Evolutionary conservation across 2,329 filamentous ascomycete genomes (phyloP), one percentile per base, ranked within the genome.

Genomic region (Botryotinia globosa): DNA sequence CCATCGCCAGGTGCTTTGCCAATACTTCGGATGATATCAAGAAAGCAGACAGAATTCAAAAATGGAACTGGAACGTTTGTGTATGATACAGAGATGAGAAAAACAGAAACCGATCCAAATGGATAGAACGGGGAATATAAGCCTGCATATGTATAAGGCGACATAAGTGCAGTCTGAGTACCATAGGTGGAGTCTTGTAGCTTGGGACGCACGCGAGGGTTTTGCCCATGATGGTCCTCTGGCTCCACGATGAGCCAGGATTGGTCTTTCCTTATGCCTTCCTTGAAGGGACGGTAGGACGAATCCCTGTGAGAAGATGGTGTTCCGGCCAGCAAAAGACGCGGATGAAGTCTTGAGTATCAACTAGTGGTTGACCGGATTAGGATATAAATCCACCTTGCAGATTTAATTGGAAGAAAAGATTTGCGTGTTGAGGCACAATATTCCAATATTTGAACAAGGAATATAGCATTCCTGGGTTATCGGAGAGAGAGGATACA

Each of bases 1-100:
- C 69, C 75, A 77, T 77, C 74, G 59, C 32, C 64, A 70, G 64
- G 32, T 70, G 63, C n/a, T 67, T 48, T 72, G 34, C 62, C 73
- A 42, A 58, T 71, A 59, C 61, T 63, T 69, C 48, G 66, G 63
- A 70, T 45, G 68, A 48, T 69, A 45, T 73, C n/a, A 66, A 69
- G 65, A 72, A 59, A 71, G 63, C 51, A 72, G 29, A 68, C n/a
- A 48, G 29, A 9, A 6, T 42, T 42, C 61, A 71, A 72, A 72
- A 67, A 44, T 48, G 37, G 51, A 61, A 59, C 48, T 68, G 48
- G 48, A 56, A 68, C 37, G 48, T 42, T 56, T 39, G 25, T 32
- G n/a, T 56, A 25, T 56, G 48, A 68, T 68, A 56, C 39, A 56
- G 18, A 44, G n/a, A 56, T 14, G 12, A 56, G 37, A 51, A 42